Conservation (phyloP, 352 stramenopile genomes). For the Globisporangium solare region DNA sequence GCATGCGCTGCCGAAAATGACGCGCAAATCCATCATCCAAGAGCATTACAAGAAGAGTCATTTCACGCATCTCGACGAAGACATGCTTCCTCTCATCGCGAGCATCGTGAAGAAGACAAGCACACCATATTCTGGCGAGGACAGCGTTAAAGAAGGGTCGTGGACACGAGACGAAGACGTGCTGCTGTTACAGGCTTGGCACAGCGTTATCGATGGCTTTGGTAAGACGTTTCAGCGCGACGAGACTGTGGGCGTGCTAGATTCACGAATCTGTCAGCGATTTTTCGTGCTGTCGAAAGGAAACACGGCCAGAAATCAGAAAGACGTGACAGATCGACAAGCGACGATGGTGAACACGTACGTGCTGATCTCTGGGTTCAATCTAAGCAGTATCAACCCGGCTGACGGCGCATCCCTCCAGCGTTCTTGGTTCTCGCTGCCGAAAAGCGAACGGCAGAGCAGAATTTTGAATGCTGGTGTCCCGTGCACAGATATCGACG, state of each 20-base stretch:
- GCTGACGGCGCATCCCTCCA: too few species aligned
- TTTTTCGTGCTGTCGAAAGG: conserved; percentile 13
- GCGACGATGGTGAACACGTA: conserved; percentile 6
- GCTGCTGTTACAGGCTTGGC: too few species aligned
- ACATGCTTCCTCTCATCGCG: conserved; percentile 10
- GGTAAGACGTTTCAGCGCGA: too few species aligned
- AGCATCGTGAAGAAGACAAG: conserved; percentile 11
- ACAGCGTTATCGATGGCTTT: too few species aligned
- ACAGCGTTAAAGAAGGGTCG: not conserved
- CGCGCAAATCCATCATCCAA: conserved; percentile 5
- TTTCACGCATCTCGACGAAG: conserved; percentile 15
- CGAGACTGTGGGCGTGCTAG: too few species aligned
- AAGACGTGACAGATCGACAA: conserved; percentile 1
- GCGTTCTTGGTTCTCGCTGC: too few species aligned
- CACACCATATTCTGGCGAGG: conserved; percentile 4
- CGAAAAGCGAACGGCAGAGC: too few species aligned
- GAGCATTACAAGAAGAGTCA: conserved; percentile 17
- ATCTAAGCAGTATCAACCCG: too few species aligned
- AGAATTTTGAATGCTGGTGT: too few species aligned
- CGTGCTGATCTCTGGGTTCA: conserved; percentile 3
- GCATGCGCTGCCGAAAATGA: conserved; percentile 10
- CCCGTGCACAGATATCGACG: too few species aligned
- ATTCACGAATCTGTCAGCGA: conserved; percentile 6
- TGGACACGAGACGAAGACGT: not conserved
- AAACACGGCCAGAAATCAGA: conserved; percentile 1